phyloP scores from a whole-genome alignment of 2,329 filamentous ascomycete species.

The Teratosphaeria pseudoeucalypti region DNA sequence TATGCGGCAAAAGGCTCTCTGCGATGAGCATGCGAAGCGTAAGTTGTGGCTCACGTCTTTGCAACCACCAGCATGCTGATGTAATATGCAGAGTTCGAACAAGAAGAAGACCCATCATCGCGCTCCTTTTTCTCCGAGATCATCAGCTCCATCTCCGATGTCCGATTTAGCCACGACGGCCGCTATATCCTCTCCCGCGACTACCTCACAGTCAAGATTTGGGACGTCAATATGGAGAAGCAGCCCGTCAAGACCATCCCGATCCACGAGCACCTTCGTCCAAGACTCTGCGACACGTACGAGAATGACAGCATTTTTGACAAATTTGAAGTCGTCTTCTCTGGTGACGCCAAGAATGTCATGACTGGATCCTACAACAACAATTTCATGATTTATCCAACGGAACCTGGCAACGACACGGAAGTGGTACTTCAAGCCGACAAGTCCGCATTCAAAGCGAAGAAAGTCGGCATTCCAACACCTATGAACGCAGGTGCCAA shows the following conservation, averaged over 20 bases:
- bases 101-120: constrained; percentile 95
- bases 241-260: constrained; percentile 97
- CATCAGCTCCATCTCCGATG: constrained; percentile 97
- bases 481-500: constrained; percentile 64
- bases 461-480: constrained; percentile 96
- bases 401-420: constrained; percentile 88
- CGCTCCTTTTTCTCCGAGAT: constrained; percentile 99
- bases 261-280: constrained; percentile 92
- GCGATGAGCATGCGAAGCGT: constrained; percentile 94
- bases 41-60: constrained; percentile 29
- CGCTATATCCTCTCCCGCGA: constrained; percentile 95
- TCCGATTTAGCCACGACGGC: constrained; percentile 92
- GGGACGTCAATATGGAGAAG: constrained; percentile 99
- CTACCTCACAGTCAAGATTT: constrained; percentile 98
- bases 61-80: constrained; percentile 9
- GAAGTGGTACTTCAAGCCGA: constrained; percentile 96
- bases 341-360: constrained; percentile 93
- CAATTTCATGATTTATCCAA: constrained; percentile 99
- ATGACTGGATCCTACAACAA: constrained; percentile 99
- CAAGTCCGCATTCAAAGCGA: constrained; percentile 98
- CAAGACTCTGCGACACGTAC: constrained; percentile 91
- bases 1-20: constrained; percentile 93
- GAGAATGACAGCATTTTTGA: constrained; percentile 99
- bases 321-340: constrained; percentile 99
- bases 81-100: constrained; percentile 70